Base-by-base conservation (phyloP, 345 rosid species). In the Murraya paniculata region DNA sequence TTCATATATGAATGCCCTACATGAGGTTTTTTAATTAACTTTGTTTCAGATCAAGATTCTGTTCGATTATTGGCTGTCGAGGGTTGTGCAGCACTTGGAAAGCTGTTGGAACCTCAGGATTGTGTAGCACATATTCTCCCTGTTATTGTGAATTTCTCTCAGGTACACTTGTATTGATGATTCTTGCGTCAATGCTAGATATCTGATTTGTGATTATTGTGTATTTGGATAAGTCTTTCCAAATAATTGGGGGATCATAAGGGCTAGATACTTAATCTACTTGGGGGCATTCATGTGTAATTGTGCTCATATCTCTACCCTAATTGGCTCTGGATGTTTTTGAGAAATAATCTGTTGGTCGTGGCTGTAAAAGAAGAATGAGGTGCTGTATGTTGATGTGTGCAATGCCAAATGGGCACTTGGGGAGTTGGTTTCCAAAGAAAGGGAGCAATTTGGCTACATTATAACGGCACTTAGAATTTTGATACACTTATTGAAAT, bases 81-180 rank as follows among this genome's bases (percentile, higher is more conserved):
- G 89, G 93, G 98, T 66, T 92, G 99, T 87, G 98, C 97, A 79
- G 93, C 98, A 22, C 94, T 95, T 75, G 99, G 99, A 65, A 95
- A 95, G 82, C 82, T 95, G 89, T 88, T 95, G 93, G 96, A 93
- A 68, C 90, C 98, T 59, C 98, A 91, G 80, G 99, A 95, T 83
- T 95, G 99, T 77, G 89, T 93, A 13, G 84, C 91, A 41, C 96
- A 92, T 85, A 87, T 93, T 83, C 97, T 95, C 50, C 97, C 99
- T 9, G 97, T 93, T 71, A 91, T 95, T 73, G 99, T 91, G 68
- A 95, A 82, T 84, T 95, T 95, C 87, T 95, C 99, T 13, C 99
- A 93, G 96, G 99, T 91, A 87, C 22, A 33, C 16, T 50, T 48
- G 45, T 65, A 36, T 25, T 28, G 64, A 19, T 30, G 21, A 30